A percentile compares a stretch with the other conserved stretches of the same genome.
Evolutionary conservation across 495 filamentous ascomycete species (phyloP).

Genomic region (Lentithecium fluviatile): DNA sequence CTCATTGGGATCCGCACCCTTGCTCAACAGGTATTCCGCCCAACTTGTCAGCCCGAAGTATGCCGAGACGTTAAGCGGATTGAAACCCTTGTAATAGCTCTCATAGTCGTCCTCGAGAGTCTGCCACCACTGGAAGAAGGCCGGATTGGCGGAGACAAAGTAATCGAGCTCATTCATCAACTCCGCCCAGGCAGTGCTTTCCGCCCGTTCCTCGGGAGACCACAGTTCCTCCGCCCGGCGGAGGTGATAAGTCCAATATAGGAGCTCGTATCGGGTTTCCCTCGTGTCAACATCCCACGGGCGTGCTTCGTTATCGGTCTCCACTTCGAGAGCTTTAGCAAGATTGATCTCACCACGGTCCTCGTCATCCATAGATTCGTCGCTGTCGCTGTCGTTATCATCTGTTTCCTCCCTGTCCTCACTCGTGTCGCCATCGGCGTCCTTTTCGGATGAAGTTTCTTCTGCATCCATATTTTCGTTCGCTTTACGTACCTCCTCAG

Average conservation of each 20-base stretch:
- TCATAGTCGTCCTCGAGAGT: not conserved
- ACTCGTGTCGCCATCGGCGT: not conserved
- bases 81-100: not conserved
- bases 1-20: not conserved
- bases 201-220: constrained; percentile 14
- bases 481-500: too few relatives aligned
- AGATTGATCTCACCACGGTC: constrained; percentile 2
- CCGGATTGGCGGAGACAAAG: not conserved
- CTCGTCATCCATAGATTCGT: constrained; percentile 16
- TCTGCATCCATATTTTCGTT: too few relatives aligned
- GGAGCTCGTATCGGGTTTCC: constrained; percentile 12
- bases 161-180: constrained; percentile 24
- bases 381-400: not conserved
- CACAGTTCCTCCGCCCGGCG: constrained; percentile 22
- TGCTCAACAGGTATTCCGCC: not conserved
- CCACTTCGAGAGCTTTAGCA: not conserved
- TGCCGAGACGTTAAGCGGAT: not conserved
- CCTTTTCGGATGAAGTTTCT: too few relatives aligned
- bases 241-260: constrained; percentile 17
- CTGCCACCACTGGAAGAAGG: not conserved
- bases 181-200: constrained; percentile 18
- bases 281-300: not conserved
- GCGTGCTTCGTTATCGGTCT: too few relatives aligned
- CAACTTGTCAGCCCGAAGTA: not conserved
- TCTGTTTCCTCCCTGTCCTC: not conserved